Base-by-base conservation (phyloP, 257 asterid species). In the Catharanthus roseus region DNA sequence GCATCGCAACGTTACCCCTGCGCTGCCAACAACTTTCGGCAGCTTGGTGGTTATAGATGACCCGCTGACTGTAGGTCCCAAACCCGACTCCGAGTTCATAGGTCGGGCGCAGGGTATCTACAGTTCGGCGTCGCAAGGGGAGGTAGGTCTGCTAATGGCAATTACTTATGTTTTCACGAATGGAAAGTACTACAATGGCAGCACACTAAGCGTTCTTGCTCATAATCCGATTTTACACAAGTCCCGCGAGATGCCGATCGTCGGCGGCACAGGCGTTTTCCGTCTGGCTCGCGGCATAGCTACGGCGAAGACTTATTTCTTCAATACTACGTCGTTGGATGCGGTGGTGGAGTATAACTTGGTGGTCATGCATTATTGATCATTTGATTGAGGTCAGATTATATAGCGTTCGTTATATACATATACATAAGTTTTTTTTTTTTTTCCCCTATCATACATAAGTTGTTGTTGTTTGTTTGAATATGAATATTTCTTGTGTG, bases 211-310 rank as follows among this genome's bases (percentile, higher is more conserved):
- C 13, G 3, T 68, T 51, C 15, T 68, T 19, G 72, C 21, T 13
- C 47, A 49, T 5, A 51, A 68, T 6, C 21, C 63, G 10, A 38
- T 80, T 4, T 34, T 62, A 38, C 45, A 54, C 1, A 69, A 72
- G 76, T 72, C 67, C 24, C 73, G 86, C 0, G 93, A 87, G 78
- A 38, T 87, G 78, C 78, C 87, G 3, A 78, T 87, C 2, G 72
- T 82, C 5, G 93, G 90, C 11, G 93, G 93, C 36, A 69, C 88
- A 3, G 93, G 93, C 19, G 81, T 39, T n/a, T 87, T 87, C 73
- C 74, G 90, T 34, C 77, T 83, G 15, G 85, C 89, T 1, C 75
- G 83, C 10, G 90, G 90, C 1, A 7, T 79, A 6, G 88, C 73
- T 28, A 75, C 72, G 3, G 71, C 78, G 0, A 76, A 41, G 10